Evolutionary conservation across 768 basidiomycete genomes (phyloP), one percentile per base, ranked within the genome.

Genomic region (Stropharia rugosoannulata): DNA sequence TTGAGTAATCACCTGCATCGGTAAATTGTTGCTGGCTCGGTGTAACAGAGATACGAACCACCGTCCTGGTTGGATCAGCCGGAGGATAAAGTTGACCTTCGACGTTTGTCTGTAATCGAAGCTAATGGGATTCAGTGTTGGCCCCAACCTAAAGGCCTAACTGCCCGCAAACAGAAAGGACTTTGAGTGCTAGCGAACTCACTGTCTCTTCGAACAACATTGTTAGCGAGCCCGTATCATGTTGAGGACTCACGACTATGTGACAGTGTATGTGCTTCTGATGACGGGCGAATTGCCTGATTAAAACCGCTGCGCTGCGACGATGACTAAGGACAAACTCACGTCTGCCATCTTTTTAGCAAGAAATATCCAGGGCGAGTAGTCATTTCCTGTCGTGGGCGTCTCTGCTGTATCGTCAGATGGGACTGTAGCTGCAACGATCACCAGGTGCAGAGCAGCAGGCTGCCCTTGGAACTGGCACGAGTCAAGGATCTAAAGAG

Each of bases 241-340:
- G 74, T 58, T 71, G 72, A 49, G 78, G 62, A 49, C 72, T 75
- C 52, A 83, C 69, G 47, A 86, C 75, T 71, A 87, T 72, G 65
- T 86, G 86, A 60, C 80, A 81, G 53, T 80, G 78, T 44, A 86
- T 82, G 46, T 77, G 69, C 42, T 75, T 72, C 86, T 87, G 61
- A 35, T 5, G 41, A 44, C 29, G 29, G 29, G 29, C 27, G 42
- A 12, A 39, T 38, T n/a, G 22, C 27, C 42, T 40, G 45, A 63
- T 55, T 53, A 44, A 54, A 60, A 70, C 60, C 69, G 51, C 44
- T 54, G 48, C 37, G 16, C 16, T 49, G 25, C 18, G 5, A 44
- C 9, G 47, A 50, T 51, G 18, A 27, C 53, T 25, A 51, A 56
- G 60, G 55, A 56, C 51, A 53, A 53, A 43, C 64, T 58, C 71